phyloP scores from a whole-genome alignment of 768 basidiomycete species.

The Lactifluus rugatus region DNA sequence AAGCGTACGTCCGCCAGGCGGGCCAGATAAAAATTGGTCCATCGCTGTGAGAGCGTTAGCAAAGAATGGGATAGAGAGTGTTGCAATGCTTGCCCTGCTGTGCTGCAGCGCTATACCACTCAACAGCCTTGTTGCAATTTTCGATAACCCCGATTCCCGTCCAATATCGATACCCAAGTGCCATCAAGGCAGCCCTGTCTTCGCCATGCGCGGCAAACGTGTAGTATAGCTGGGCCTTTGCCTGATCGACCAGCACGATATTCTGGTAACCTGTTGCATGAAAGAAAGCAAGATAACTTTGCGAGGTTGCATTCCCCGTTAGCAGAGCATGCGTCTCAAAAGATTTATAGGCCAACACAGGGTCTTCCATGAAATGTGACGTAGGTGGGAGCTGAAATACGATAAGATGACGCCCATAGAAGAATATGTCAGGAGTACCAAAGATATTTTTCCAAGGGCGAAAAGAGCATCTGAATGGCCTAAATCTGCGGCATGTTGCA shows the following conservation, averaged over 20 bases:
- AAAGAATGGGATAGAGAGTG: neutral
- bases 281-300: constrained; percentile 81
- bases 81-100: constrained; percentile 51
- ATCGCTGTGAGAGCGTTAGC: constrained; percentile 45
- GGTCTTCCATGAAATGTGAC: constrained; percentile 50
- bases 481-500: constrained; percentile 72
- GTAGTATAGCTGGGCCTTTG: constrained; percentile 82
- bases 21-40: constrained; percentile 69
- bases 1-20: constrained; percentile 82
- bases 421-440: constrained; percentile 34
- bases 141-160: constrained; percentile 88
- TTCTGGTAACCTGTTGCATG: constrained; percentile 74
- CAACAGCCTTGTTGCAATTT: constrained; percentile 71
- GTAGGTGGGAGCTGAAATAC: constrained; percentile 60
- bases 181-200: constrained; percentile 83
- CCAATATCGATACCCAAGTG: constrained; percentile 91
- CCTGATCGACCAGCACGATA: constrained; percentile 55
- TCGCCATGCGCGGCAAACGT: constrained; percentile 90
- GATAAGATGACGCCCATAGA: neutral
- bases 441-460: constrained; percentile 52
- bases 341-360: constrained; percentile 52
- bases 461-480: constrained; percentile 69
- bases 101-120: constrained; percentile 86
- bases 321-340: constrained; percentile 51
- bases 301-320: constrained; percentile 81